These are phyloP conservation scores for Lobosporangium transversale DNA, from an alignment of 192 early-diverging fungal genomes.

Conservation along the genomic window DNA sequence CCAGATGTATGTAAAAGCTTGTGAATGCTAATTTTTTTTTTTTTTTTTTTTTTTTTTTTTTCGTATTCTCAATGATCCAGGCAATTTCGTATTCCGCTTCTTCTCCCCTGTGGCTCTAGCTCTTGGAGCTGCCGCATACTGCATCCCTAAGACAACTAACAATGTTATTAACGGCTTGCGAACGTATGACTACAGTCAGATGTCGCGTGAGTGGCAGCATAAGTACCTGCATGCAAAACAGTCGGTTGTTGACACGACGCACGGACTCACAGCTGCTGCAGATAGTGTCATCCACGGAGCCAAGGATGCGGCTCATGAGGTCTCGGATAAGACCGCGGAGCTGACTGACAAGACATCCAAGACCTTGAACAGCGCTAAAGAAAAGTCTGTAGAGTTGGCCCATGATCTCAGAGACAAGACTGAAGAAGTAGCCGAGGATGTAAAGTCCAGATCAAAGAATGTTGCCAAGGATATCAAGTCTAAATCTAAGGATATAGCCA, in stretches of 20 bases:
- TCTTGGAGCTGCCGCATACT: constrained; percentile 34
- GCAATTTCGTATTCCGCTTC: constrained; percentile 40
- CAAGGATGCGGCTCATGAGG: constrained; percentile 20
- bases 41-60: not conserved
- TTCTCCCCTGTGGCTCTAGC: constrained; percentile 26
- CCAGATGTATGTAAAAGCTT: not conserved
- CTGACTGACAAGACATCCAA: constrained; percentile 24
- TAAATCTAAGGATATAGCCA: constrained; percentile 8
- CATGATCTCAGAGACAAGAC: constrained; percentile 25
- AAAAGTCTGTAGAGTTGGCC: constrained; percentile 22
- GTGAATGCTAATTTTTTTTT: not conserved
- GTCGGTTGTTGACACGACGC: constrained; percentile 18
- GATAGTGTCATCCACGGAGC: constrained; percentile 10
- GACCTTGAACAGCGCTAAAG: constrained; percentile 20
- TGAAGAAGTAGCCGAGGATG: not conserved
- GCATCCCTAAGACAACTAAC: constrained; percentile 46
- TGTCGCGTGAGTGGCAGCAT: constrained; percentile 25
- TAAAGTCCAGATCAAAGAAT: constrained; percentile 6
- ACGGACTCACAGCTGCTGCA: constrained; percentile 6
- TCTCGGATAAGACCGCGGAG: constrained; percentile 34
- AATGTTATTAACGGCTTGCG: constrained; percentile 31
- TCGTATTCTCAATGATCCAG: constrained; percentile 7
- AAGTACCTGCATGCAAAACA: constrained; percentile 16
- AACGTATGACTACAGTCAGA: constrained; percentile 26
- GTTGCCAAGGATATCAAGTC: constrained; percentile 5